phyloP scores from a whole-genome alignment of 495 filamentous ascomycete species.

The Haplographium delicatum region DNA sequence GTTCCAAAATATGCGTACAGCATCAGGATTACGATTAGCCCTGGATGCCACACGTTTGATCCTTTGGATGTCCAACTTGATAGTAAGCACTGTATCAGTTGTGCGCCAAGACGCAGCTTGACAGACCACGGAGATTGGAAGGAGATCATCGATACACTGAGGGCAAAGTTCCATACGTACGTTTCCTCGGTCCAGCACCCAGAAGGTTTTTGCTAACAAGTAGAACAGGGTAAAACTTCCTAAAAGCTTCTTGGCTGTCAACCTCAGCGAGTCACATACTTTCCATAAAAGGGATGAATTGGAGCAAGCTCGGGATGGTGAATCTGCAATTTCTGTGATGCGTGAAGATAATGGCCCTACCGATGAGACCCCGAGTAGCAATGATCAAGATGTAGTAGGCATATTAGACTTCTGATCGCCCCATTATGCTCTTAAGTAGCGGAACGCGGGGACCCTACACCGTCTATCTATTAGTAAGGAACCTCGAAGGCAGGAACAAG shows the following conservation, averaged over 20 bases:
- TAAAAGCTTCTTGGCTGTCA: slow-evolving; percentile 87
- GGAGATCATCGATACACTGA: slow-evolving; percentile 84
- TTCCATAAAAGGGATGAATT: slow-evolving; percentile 42
- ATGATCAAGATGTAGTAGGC: background rate
- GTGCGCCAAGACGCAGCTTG: slow-evolving; percentile 78
- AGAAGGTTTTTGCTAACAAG: slow-evolving; percentile 10
- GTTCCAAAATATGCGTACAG: slow-evolving; percentile 70
- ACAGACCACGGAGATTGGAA: slow-evolving; percentile 96
- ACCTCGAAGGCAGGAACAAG: no score
- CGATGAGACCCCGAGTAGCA: background rate
- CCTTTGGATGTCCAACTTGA: slow-evolving; percentile 94
- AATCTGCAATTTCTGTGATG: background rate
- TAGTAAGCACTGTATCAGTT: slow-evolving; percentile 90
- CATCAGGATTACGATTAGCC: slow-evolving; percentile 91
- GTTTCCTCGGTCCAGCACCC: slow-evolving; percentile 22
- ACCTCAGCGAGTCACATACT: slow-evolving; percentile 66
- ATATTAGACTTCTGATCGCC: no score
- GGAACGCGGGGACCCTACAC: no score
- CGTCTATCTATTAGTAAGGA: no score
- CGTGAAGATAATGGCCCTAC: no score
- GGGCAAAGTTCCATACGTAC: slow-evolving; percentile 92
- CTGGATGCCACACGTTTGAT: slow-evolving; percentile 93
- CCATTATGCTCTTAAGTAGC: no score
- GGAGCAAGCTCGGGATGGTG: no score
- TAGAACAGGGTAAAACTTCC: slow-evolving; percentile 80